phyloP scores from a whole-genome alignment of 805 yeast genomes.

The Grigorovia jiainica region DNA sequence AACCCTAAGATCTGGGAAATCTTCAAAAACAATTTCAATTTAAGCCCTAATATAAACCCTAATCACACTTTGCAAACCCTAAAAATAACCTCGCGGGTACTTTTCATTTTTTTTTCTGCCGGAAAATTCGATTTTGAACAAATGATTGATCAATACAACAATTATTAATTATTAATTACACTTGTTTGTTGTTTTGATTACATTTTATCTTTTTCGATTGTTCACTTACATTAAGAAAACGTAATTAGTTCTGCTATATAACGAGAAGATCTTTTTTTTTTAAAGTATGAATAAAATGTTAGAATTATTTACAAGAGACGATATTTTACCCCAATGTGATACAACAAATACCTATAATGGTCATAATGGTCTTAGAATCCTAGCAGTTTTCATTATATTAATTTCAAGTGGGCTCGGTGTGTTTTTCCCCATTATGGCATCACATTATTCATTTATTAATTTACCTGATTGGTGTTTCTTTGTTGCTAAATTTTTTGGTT shows the following conservation, averaged over 20 bases:
- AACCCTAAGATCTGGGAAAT: no score
- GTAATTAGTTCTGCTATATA: neutral
- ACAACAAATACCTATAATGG: slow-evolving; percentile 39
- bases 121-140: neutral
- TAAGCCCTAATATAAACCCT: no score
- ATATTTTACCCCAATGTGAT: slow-evolving; percentile 28
- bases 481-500: slow-evolving; percentile 60
- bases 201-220: neutral
- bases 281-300: no score
- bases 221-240: neutral
- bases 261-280: neutral
- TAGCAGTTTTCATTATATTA: slow-evolving; percentile 54
- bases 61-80: neutral
- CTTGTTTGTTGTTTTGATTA: no score
- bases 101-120: neutral
- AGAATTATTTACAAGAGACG: slow-evolving; percentile 12
- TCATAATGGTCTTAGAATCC: slow-evolving; percentile 35
- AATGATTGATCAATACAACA: no score
- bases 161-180: no score
- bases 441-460: slow-evolving; percentile 46
- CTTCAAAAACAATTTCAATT: no score
- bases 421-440: slow-evolving; percentile 53
- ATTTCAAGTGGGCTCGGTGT: slow-evolving; percentile 50
- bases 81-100: neutral
- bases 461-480: slow-evolving; percentile 57